Evolutionary conservation across 2,329 filamentous ascomycete species (phyloP).

Genomic region (Fusarium acutatum): DNA sequence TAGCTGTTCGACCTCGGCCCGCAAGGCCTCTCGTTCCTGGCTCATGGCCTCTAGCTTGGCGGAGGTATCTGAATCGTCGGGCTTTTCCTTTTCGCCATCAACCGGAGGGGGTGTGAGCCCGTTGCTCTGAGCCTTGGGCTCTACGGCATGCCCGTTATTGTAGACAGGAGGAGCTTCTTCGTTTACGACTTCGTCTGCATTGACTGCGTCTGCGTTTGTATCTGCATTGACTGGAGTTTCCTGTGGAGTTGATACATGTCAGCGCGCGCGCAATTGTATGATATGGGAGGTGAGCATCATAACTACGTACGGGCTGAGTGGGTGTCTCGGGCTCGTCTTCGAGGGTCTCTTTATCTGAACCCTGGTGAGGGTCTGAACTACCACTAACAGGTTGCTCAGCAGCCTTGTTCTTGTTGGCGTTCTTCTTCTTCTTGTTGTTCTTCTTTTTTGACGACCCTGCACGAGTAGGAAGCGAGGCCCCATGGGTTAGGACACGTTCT

Average conservation of each 20-base stretch:
- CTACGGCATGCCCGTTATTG: constrained; percentile 53
- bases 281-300: constrained; percentile 16
- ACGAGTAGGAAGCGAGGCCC: constrained; percentile 31
- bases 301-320: constrained; percentile 45
- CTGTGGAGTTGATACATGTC: constrained; percentile 38
- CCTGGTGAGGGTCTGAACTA: constrained; percentile 44
- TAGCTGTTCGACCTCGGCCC: constrained; percentile 82
- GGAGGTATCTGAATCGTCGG: constrained; percentile 51
- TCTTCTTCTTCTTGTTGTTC: constrained; percentile 69
- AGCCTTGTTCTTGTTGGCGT: constrained; percentile 58
- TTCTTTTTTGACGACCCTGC: constrained; percentile 61
- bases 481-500: constrained; percentile 46
- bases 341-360: constrained; percentile 53
- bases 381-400: constrained; percentile 47
- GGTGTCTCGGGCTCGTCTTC: constrained; percentile 57
- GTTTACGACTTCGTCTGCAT: constrained; percentile 29
- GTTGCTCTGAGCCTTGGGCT: constrained; percentile 51
- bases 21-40: constrained; percentile 80
- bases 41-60: constrained; percentile 77
- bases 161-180: constrained; percentile 35
- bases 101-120: constrained; percentile 44
- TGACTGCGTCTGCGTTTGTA: constrained; percentile 22
- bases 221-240: constrained; percentile 40
- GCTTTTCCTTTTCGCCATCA: constrained; percentile 35
- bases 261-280: constrained; percentile 31